Base-by-base conservation (phyloP, 2,329 filamentous ascomycete genomes). In the Sphaerulina musiva region DNA sequence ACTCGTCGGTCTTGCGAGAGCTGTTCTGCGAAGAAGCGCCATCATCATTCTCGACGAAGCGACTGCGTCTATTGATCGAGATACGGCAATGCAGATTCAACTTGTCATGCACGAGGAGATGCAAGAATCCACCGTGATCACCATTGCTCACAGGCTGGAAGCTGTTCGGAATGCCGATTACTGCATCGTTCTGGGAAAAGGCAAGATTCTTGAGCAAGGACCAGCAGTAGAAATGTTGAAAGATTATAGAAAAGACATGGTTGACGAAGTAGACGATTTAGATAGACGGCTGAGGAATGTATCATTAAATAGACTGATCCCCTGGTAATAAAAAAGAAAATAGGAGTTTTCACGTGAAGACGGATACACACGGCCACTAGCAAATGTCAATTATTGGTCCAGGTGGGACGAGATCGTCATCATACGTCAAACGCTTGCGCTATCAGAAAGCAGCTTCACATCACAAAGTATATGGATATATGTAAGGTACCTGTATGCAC, bases 21-120 rank as follows among this genome's bases (percentile, higher is more conserved):
- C 83, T 0, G 76, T 86, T 50, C 67, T 86, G 45, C 69, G 82
- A 7, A 70, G 79, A n/a, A 82, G 80, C 54, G 72, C 80, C 0
- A 78, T 86, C 57, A 73, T 86, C 8, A 79, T 86, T 48, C 75
- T 86, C 64, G 83, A 86, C 62, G 83, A 86, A 62, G 82, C 82
- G 2, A 85, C 82, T 1, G 82, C 82, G 2, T 81, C 78, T 46
- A 82, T 85, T 57, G 83, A 86, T 65, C 74, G 77, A 49, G 80
- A 83, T 58, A 85, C 81, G 1, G 80, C 81, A 12, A 71, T 73
- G 62, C 67, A 76, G 55, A 80, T 83, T 44, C 78, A 82, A 63
- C 70, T 72, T 49, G 73, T 82, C 14, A 64, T 83, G 63, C 71
- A 78, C 45, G 77, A 80, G 60, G 80, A 82, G 67, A 73, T 82